Conservation (phyloP, 257 asterid species). For the Voacanga thouarsii region DNA sequence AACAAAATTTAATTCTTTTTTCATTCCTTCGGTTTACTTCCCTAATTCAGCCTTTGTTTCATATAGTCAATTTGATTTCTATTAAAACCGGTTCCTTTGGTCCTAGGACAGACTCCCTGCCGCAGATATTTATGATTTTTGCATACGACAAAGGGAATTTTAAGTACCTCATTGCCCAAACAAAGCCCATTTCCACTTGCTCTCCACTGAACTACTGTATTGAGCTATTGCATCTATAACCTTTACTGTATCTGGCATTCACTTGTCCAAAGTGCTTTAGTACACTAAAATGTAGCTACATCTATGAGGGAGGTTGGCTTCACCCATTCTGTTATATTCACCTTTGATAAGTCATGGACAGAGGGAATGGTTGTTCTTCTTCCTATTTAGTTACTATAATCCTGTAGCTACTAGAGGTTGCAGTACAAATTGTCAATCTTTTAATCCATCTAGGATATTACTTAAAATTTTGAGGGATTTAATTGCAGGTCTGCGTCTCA, state of each 20-base stretch:
- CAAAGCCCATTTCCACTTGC: background rate
- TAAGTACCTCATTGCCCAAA: background rate
- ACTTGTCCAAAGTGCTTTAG: background rate
- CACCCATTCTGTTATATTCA: background rate
- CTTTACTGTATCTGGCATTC: background rate
- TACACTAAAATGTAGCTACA: background rate
- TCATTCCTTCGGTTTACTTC: background rate
- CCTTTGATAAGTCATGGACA: background rate
- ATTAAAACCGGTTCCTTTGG: background rate
- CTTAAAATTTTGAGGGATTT: background rate
- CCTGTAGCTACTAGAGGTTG: background rate
- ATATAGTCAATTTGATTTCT: background rate
- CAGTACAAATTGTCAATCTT: background rate
- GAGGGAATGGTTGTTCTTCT: background rate
- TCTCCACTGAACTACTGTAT: background rate
- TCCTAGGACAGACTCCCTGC: background rate
- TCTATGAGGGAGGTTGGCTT: background rate
- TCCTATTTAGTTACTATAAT: background rate
- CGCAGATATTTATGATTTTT: too few species aligned
- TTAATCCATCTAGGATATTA: background rate
- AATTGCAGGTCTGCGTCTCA: constrained; percentile 71
- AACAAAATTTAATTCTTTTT: background rate
- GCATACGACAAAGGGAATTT: too few species aligned
- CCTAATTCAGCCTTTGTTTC: background rate
- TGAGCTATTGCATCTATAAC: background rate